phyloP scores from a whole-genome alignment of 768 basidiomycete species.

The Lactifluus pinguis region DNA sequence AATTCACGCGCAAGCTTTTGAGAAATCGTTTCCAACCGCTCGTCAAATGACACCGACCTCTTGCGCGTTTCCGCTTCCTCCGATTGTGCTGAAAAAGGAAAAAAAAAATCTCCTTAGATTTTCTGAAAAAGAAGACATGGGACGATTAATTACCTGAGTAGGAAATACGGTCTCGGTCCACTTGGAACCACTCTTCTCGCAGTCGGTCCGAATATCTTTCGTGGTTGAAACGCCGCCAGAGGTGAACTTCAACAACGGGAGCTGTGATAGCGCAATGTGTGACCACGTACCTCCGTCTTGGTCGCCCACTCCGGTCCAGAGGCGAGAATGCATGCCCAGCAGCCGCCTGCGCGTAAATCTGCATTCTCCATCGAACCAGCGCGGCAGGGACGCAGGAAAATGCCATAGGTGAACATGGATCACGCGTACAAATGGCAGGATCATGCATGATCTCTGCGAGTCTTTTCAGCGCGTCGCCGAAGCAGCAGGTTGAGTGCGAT shows the following conservation, averaged over 20 bases:
- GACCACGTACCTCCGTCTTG: constrained; percentile 14
- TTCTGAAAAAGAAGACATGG: neutral
- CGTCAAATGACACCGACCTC: neutral
- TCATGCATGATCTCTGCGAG: constrained; percentile 9
- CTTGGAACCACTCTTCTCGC: constrained; percentile 18
- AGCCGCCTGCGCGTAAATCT: constrained; percentile 1
- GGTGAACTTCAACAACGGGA: neutral
- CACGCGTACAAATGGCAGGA: neutral
- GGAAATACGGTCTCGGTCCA: constrained; percentile 16
- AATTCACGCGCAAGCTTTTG: constrained; percentile 1
- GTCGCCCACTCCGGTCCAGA: constrained; percentile 11
- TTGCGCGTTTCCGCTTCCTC: constrained; percentile 1
- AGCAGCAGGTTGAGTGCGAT: neutral
- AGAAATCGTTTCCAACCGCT: constrained; percentile 10
- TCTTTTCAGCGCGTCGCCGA: constrained; percentile 7
- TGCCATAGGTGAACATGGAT: constrained; percentile 14
- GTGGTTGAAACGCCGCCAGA: no score
- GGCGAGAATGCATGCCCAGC: constrained; percentile 18
- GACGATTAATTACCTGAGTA: constrained; percentile 1
- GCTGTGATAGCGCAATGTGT: no score
- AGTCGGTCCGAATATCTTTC: constrained; percentile 18
- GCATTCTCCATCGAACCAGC: neutral
- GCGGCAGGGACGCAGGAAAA: constrained; percentile 15
- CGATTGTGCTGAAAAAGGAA: neutral
- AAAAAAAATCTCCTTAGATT: neutral